Base-by-base conservation (phyloP, 2,329 filamentous ascomycete species). In the Aspergillus neotritici region DNA sequence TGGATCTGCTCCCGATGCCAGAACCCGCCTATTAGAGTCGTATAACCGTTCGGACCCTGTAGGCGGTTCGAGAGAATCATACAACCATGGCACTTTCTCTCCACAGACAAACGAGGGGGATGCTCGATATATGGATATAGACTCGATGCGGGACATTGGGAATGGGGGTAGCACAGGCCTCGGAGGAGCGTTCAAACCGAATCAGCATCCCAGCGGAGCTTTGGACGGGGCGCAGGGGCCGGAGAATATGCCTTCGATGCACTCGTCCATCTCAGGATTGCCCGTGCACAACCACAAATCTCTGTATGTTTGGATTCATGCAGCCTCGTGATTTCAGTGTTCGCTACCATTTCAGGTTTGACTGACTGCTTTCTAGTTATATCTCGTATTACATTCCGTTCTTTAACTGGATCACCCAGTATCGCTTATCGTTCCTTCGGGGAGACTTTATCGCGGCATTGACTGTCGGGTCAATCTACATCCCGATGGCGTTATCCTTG, bases 401-500 rank as follows among this genome's bases (percentile, higher is more conserved):
- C 49, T 72, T 95, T 52, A 89, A 84, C 51, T 98, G 93, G 93
- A 84, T 94, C 49, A 76, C 75, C 40, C 87, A 95, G 68, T 98
- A 98, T 67, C 81, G 79, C 55, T 83, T 81, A 77, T 78, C 80
- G 3, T 95, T 87, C 66, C 67, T 97, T 37, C 80, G 84, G 55
- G 93, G 93, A 37, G 93, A 98, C 65, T 70, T 97, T 13, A 74
- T 94, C 11, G 85, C 91, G 7, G 90, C 91, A 37, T 65, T 97
- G 50, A 97, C 93, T n/a, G 84, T 98, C 72, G 87, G 91, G n/a
- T 95, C 90, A 17, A 93, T 98, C 71, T 98, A 98, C 65, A 85
- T 98, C 31, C 93, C 93, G 40, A 96, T 98, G 90, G 86, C 89
- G 0, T 78, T 98, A 11, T 97, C 93, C 0, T 84, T 94, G 51